These are phyloP conservation scores for Cicer cuneatum DNA, from an alignment of 306 rosid genomes.

Conservation along the genomic window DNA sequence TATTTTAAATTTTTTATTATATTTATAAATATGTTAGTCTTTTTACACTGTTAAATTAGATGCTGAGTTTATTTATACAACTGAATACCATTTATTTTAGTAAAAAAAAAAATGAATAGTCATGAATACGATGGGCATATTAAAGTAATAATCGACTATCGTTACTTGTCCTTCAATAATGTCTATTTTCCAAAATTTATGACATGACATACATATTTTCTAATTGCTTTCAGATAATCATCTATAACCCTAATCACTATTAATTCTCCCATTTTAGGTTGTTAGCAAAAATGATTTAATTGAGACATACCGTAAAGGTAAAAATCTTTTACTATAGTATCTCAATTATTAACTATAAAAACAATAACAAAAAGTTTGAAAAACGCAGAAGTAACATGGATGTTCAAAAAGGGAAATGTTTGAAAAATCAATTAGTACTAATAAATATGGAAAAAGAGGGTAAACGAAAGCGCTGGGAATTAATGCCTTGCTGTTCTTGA, in stretches of 20 bases:
- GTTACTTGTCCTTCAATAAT: conserved; percentile 8
- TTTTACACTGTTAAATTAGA: no score
- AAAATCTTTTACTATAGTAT: no score
- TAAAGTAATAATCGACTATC: conserved; percentile 29
- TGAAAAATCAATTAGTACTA: not conserved
- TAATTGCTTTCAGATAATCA: no score
- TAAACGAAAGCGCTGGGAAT: not conserved
- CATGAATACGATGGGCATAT: conserved; percentile 4
- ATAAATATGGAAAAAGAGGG: not conserved
- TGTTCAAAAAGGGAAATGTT: not conserved
- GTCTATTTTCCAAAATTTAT: not conserved
- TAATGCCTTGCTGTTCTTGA: conserved; percentile 26
- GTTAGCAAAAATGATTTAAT: not conserved
- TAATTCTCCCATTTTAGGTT: not conserved
- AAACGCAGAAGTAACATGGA: not conserved
- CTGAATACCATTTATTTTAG: no score
- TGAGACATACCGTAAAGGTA: no score
- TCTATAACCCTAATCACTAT: not conserved
- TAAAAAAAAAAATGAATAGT: no score
- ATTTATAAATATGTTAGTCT: no score
- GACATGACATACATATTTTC: not conserved
- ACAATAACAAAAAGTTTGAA: not conserved
- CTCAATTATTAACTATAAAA: no score
- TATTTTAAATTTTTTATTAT: no score
- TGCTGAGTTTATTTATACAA: no score